Evolutionary conservation across 2,329 filamentous ascomycete genomes (phyloP).

Genomic region (Monosporascus sp.): DNA sequence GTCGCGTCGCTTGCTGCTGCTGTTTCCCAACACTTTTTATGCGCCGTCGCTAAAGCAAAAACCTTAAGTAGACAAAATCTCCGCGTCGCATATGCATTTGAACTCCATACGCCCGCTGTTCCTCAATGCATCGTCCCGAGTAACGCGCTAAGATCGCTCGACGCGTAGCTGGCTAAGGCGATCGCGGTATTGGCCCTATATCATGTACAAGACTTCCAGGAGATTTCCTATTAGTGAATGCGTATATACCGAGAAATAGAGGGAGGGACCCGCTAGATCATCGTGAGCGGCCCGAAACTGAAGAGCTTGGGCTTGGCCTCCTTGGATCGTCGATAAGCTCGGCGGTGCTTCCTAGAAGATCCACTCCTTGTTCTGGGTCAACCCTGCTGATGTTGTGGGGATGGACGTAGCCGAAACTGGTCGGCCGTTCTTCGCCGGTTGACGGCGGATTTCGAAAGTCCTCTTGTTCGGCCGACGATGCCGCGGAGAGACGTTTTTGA

Average conservation of each 20-base stretch:
- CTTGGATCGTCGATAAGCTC: slow-evolving; percentile 46
- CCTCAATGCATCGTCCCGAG: not conserved
- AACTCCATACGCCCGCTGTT: not conserved
- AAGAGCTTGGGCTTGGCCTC: slow-evolving; percentile 22
- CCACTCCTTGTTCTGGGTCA: slow-evolving; percentile 40
- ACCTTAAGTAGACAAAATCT: not conserved
- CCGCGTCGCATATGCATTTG: not conserved
- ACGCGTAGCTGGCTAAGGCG: too few relatives aligned
- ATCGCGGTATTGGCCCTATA: not conserved
- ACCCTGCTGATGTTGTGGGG: slow-evolving; percentile 53
- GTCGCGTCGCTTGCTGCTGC: not conserved
- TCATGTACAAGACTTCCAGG: not conserved
- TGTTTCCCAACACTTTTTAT: not conserved
- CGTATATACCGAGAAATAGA: not conserved
- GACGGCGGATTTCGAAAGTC: slow-evolving; percentile 37
- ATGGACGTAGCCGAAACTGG: slow-evolving; percentile 51
- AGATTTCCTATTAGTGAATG: not conserved
- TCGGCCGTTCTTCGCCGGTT: slow-evolving; percentile 40
- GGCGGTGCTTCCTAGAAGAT: slow-evolving; percentile 48
- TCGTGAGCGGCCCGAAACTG: slow-evolving; percentile 13
- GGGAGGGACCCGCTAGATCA: not conserved
- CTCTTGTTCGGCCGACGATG: slow-evolving; percentile 43
- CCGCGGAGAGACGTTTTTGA: slow-evolving; percentile 45
- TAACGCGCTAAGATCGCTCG: too few relatives aligned
- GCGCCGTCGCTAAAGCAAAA: not conserved